Conservation (phyloP, 805 yeast species). For the Teunomyces panamensis region DNA sequence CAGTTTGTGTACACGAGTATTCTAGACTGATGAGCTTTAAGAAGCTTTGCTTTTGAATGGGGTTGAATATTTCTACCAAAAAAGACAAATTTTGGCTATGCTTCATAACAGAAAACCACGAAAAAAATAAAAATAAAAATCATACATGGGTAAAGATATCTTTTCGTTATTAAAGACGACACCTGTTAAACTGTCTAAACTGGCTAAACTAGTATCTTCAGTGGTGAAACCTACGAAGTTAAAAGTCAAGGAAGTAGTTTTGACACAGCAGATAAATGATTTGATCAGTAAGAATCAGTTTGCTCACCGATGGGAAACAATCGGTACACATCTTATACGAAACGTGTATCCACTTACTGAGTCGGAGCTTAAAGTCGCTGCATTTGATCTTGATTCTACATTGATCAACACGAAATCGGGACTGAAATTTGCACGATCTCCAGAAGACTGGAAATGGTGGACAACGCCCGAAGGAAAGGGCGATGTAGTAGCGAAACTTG, state of each 20-base stretch:
- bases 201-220: background rate
- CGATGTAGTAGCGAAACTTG: slow-evolving; percentile 22
- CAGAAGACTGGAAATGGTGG: slow-evolving; percentile 72
- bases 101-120: too few species aligned
- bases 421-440: slow-evolving; percentile 50
- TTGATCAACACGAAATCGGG: slow-evolving; percentile 66
- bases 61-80: background rate
- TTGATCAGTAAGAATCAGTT: background rate
- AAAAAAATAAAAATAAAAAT: background rate
- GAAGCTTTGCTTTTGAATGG: too few species aligned
- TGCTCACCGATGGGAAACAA: background rate
- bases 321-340: slow-evolving; percentile 7
- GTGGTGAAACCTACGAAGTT: background rate
- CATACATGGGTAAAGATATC: slow-evolving; percentile 1
- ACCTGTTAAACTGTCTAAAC: background rate
- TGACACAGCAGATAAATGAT: background rate
- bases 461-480: slow-evolving; percentile 14
- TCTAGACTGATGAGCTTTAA: too few species aligned
- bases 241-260: background rate
- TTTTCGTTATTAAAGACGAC: background rate
- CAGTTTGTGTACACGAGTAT: too few species aligned
- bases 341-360: slow-evolving; percentile 1
- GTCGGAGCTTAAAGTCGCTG: slow-evolving; percentile 45
- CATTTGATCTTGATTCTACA: slow-evolving; percentile 87
- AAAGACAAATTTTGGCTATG: background rate